Conservation (phyloP, 495 filamentous ascomycete species). For the Antarctomyces pellizariae region DNA sequence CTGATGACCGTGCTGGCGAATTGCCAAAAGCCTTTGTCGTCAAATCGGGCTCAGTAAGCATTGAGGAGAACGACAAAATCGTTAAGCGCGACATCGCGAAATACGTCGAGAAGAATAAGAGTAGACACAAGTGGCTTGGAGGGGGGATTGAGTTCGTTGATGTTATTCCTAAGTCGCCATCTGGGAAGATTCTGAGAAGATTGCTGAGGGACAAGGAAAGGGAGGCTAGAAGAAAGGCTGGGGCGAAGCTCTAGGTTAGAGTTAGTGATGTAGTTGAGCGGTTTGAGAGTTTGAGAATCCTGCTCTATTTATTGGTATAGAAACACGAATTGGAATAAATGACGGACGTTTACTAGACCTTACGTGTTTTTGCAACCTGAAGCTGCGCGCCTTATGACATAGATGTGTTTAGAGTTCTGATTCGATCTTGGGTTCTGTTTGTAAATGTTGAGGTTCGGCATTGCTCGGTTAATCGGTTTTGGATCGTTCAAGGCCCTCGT, state of each 20-base stretch:
- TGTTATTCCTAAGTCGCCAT: conserved; percentile 67
- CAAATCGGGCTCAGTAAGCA: conserved; percentile 33
- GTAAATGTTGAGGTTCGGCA: no score
- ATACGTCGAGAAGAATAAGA: conserved; percentile 64
- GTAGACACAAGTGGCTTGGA: conserved; percentile 72
- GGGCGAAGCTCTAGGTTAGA: conserved; percentile 30
- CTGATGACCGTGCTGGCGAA: conserved; percentile 53
- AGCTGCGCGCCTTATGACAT: no score
- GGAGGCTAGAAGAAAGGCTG: conserved; percentile 37
- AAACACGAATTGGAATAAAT: no score
- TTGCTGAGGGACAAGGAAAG: conserved; percentile 61
- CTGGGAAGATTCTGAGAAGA: conserved; percentile 74
- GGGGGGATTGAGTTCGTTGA: conserved; percentile 63
- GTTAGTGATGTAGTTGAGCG: no score
- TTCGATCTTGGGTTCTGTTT: no score
- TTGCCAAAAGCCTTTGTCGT: conserved; percentile 76
- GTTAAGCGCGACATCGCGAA: conserved; percentile 40
- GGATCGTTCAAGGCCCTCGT: no score
- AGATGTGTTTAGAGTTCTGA: no score
- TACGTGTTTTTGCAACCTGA: no score
- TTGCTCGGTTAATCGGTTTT: no score
- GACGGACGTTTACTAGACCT: no score
- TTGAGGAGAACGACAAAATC: conserved; percentile 34
- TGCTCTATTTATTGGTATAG: no score
- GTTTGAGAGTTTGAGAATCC: no score